Evolutionary conservation across 2,329 filamentous ascomycete species (phyloP).

Genomic region (Paecilomyces sp.): DNA sequence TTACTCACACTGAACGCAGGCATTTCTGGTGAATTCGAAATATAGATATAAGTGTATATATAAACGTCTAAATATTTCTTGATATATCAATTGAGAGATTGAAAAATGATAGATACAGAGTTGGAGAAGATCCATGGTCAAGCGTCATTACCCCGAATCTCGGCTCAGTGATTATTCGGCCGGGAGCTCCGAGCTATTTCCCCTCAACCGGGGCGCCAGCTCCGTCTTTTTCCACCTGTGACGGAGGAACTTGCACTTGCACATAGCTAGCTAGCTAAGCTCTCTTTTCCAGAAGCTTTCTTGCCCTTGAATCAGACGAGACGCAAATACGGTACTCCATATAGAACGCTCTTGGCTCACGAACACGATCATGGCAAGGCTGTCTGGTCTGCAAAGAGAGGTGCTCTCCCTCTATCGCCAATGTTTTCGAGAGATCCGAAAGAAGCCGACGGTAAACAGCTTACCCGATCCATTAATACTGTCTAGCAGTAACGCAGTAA

Average conservation of each 20-base stretch:
- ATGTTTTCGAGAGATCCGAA: conserved; percentile 72
- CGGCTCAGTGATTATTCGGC: conserved; percentile 14
- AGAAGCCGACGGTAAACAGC: conserved; percentile 64
- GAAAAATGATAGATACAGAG: not conserved
- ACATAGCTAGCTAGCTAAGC: not conserved
- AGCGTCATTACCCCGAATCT: not conserved
- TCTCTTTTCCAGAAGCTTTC: not conserved
- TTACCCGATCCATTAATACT: not conserved
- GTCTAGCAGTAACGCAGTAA: not conserved
- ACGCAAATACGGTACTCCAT: not conserved
- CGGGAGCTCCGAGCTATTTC: conserved; percentile 10
- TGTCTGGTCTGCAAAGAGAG: conserved; percentile 86
- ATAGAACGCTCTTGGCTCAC: no score
- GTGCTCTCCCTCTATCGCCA: conserved; percentile 79
- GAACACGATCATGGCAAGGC: conserved; percentile 29
- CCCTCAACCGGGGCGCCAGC: conserved; percentile 7
- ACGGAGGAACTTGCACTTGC: not conserved
- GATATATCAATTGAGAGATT: conserved; percentile 1
- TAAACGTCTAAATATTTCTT: not conserved
- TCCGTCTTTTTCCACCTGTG: conserved; percentile 3
- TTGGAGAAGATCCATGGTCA: not conserved
- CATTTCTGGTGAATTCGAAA: conserved; percentile 19
- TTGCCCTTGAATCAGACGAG: not conserved
- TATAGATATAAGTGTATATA: not conserved
- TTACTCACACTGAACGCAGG: conserved; percentile 41